Evolutionary conservation across 169 alveolate genomes (phyloP).

Genomic region (Theileria parva): DNA sequence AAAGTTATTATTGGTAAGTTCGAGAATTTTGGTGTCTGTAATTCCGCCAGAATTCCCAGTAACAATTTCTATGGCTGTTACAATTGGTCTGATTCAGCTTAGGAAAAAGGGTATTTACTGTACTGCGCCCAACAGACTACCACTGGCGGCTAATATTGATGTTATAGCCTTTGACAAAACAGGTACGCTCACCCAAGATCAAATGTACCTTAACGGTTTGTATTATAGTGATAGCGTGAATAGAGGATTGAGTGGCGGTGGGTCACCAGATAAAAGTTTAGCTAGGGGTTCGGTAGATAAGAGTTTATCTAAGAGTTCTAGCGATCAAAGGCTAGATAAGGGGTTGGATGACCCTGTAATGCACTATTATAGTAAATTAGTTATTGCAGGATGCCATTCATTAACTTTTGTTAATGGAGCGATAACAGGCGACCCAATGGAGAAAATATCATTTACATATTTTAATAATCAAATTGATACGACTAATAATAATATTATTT

Average conservation of each 20-base stretch:
- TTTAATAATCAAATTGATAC: conserved; percentile 55
- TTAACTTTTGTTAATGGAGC: conserved; percentile 81
- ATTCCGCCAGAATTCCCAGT: conserved; percentile 99
- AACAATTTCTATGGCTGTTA: conserved; percentile 95
- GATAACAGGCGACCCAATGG: conserved; percentile 96
- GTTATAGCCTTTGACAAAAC: conserved; percentile 97
- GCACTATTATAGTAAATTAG: conserved; percentile 33
- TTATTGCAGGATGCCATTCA: conserved; percentile 94
- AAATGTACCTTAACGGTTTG: conserved; percentile 81
- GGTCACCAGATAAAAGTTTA: neutral
- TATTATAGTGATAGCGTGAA: conserved; percentile 53
- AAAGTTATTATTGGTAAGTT: conserved; percentile 90
- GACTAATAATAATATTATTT: conserved; percentile 20
- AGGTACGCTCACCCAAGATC: conserved; percentile 96
- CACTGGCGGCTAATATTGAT: conserved; percentile 91
- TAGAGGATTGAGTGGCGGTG: conserved; percentile 61
- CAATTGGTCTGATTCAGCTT: conserved; percentile 89
- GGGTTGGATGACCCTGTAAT: neutral
- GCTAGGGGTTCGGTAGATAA: neutral
- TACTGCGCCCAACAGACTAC: conserved; percentile 97
- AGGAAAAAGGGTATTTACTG: conserved; percentile 92
- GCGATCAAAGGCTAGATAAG: no score
- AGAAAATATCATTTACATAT: conserved; percentile 84
- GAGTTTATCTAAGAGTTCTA: neutral
- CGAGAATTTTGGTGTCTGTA: conserved; percentile 96